Evolutionary conservation across 1,139 yeast genomes (phyloP).

Genomic region (Pichia sp.): DNA sequence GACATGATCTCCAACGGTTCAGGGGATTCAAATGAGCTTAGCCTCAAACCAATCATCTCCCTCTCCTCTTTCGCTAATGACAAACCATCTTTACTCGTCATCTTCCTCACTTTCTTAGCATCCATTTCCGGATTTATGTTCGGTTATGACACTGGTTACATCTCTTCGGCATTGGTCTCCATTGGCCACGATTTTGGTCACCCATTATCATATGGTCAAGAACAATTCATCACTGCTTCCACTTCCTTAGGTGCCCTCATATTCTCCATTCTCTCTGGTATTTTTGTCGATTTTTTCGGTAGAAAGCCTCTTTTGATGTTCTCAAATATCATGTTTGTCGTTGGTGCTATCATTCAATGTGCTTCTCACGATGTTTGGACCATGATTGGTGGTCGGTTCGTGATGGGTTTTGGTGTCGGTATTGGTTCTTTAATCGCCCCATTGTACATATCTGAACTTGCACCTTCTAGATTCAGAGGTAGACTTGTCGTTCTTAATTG

Average conservation of each 20-base stretch:
- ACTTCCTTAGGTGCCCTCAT: conserved; percentile 88
- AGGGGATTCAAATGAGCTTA: conserved; percentile 1
- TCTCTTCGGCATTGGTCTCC: conserved; percentile 83
- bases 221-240: conserved; percentile 90
- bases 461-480: conserved; percentile 90
- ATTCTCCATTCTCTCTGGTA: conserved; percentile 71
- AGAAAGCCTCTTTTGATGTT: conserved; percentile 74
- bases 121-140: conserved; percentile 94
- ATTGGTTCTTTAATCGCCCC: conserved; percentile 90
- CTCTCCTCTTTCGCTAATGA: conserved; percentile 31
- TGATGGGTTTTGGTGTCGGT: conserved; percentile 96
- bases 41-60: conserved; percentile 8
- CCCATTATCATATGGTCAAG: conserved; percentile 61
- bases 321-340: conserved; percentile 69
- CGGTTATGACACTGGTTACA: conserved; percentile 96
- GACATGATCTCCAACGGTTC: conserved; percentile 3
- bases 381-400: conserved; percentile 84
- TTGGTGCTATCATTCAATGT: conserved; percentile 80
- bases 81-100: conserved; percentile 55
- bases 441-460: conserved; percentile 81
- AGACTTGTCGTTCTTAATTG: conserved; percentile 66
- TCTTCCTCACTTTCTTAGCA: conserved; percentile 66
- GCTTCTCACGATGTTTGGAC: conserved; percentile 79
- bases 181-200: conserved; percentile 65
- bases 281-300: conserved; percentile 73